Base-by-base conservation (phyloP, 495 filamentous ascomycete species). In the Penicillium odoratum region DNA sequence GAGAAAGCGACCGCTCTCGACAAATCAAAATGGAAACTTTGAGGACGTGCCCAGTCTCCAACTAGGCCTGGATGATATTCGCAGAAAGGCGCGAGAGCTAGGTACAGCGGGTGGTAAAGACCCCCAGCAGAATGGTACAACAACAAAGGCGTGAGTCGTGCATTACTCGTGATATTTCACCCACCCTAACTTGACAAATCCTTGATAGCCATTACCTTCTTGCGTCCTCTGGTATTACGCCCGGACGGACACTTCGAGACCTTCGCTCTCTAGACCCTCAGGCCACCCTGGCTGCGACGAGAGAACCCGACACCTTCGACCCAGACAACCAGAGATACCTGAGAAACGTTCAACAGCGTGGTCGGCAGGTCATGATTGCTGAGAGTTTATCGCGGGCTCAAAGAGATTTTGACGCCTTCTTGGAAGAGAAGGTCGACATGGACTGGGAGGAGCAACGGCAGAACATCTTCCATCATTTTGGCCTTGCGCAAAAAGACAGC, bases 391-490 rank as follows among this genome's bases (percentile, higher is more conserved):
- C 92, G 62, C 85, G 92, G 54, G 91, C 92, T 13, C 86, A 91
- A 42, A 85, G 84, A 16, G 93, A 97, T 66, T 98, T 99, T 61
- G 92, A 99, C 67, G 71, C 81, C 40, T 97, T 95, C 69, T 75
- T 99, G 45, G 94, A 97, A 68, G 92, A 96, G 61, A 93, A 94
- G 66, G 87, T 97, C 7, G 90, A 91, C 7, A 87, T 94, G 78
- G 90, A 97, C 70, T 98, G 93, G 93, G 92, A 98, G 54, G 85
- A 87, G 6, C 94, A 98, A 73, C 87, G 93, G 38, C 89, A 87
- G 67, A 85, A 86, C 52, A 96, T 98, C 51, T 97, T 97, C 69
- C 85, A 96, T 64, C 94, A 99, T 68, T 98, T 99, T 69, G 94
- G 94, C 7, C 87, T 99, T 42, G 88, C 82, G 56, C 80, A 86